These are phyloP conservation scores for Bipolaris sorokiniana DNA, from an alignment of 2,329 filamentous ascomycete genomes.

Conservation along the genomic window DNA sequence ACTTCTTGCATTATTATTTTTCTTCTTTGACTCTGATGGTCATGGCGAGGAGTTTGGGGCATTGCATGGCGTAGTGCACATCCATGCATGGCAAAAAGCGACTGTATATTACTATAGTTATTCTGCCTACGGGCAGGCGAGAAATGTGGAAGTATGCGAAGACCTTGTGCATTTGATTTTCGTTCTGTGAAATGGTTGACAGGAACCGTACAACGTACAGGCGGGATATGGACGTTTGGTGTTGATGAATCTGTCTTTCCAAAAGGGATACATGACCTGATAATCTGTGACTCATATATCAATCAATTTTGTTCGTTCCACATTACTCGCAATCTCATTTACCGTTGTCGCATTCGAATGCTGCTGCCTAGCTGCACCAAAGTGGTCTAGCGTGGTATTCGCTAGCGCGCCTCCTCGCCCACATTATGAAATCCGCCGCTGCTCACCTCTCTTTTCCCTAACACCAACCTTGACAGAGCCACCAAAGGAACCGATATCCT, in stretches of 20 bases:
- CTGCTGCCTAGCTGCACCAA: background rate
- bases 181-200: background rate
- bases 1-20: conserved; percentile 33
- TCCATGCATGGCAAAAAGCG: conserved; percentile 28
- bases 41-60: conserved; percentile 39
- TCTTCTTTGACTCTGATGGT: conserved; percentile 28
- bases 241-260: background rate
- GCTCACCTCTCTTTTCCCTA: conserved; percentile 25
- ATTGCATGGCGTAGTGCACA: conserved; percentile 35
- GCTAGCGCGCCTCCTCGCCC: conserved; percentile 20
- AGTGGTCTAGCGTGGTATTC: conserved; percentile 17
- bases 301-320: background rate
- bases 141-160: conserved; percentile 13
- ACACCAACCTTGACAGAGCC: conserved; percentile 46
- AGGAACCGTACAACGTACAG: background rate
- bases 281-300: background rate
- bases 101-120: conserved; percentile 33
- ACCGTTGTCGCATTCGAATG: background rate
- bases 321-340: background rate
- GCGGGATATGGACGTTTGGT: background rate
- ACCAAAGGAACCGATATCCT: conserved; percentile 49
- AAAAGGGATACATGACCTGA: background rate
- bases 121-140: conserved; percentile 13
- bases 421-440: conserved; percentile 26
- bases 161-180: background rate